These are phyloP conservation scores for Tolypocladium album DNA, from an alignment of 2,329 filamentous ascomycete species.

Conservation along the genomic window DNA sequence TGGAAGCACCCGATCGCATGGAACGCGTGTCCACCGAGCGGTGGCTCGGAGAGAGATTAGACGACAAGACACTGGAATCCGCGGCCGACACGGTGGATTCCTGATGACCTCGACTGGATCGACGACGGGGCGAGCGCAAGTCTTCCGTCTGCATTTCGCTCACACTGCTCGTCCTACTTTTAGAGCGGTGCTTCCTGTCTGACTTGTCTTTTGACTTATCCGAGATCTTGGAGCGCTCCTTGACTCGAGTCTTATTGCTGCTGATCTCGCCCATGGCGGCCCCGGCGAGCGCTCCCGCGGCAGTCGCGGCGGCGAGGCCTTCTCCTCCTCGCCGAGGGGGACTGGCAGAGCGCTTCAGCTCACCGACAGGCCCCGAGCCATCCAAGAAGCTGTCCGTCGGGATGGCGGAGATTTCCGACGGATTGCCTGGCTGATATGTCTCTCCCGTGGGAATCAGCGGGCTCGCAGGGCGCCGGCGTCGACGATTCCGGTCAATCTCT, in stretches of 20 bases:
- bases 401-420: slow-evolving; percentile 79
- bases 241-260: slow-evolving; percentile 33
- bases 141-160: slow-evolving; percentile 37
- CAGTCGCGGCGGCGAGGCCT: slow-evolving; percentile 23
- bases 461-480: slow-evolving; percentile 54
- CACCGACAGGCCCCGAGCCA: slow-evolving; percentile 37
- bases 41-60: slow-evolving; percentile 41
- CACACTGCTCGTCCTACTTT: slow-evolving; percentile 38
- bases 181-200: slow-evolving; percentile 36
- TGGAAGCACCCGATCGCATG: slow-evolving; percentile 38
- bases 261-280: slow-evolving; percentile 29
- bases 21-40: slow-evolving; percentile 46
- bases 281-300: slow-evolving; percentile 20
- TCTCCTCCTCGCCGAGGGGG: slow-evolving; percentile 26
- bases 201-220: slow-evolving; percentile 35
- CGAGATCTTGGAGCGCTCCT: slow-evolving; percentile 29
- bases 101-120: slow-evolving; percentile 39
- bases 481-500: slow-evolving; percentile 60
- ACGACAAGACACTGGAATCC: slow-evolving; percentile 45
- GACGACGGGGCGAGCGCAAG: slow-evolving; percentile 33
- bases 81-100: slow-evolving; percentile 42
- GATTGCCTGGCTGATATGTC: slow-evolving; percentile 52
- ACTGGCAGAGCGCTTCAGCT: slow-evolving; percentile 29
- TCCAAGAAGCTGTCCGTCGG: slow-evolving; percentile 52
- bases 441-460: slow-evolving; percentile 50